Evolutionary conservation across 2,329 filamentous ascomycete genomes (phyloP), one percentile per base, ranked within the genome.

Genomic region (Colletotrichum graminicola): DNA sequence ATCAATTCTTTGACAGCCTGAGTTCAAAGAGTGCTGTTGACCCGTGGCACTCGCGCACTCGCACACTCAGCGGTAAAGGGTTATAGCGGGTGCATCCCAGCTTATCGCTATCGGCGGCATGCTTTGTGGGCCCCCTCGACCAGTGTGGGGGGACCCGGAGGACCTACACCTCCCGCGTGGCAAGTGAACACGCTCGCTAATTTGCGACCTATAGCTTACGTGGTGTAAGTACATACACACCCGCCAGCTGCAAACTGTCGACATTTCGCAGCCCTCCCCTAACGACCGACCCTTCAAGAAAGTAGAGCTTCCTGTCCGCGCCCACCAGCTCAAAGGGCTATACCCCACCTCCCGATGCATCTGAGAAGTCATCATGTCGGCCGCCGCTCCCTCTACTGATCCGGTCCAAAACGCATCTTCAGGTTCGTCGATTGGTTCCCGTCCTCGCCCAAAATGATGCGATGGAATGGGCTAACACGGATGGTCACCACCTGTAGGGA

Each of bases 401-500:
- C 71, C 76, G 56, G 74, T 76, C 66, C 75, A 77, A 74, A 76
- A 76, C 74, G 74, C 76, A 73, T 73, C 74, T 64, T 73, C 74
- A 76, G 77, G 77, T 79, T 74, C 62, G 77, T 39, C 59, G 51
- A 68, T 66, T 52, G 52, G 63, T 34, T 11, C 36, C 62, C 56
- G 23, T 32, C 66, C n/a, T 12, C 43, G 49, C 43, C 23, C 47
- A 26, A 41, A 41, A 55, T 62, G 49, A 45, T 47, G 66, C 66
- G 39, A 55, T 55, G 41, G 54, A 21, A 18, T 51, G 36, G 10
- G 66, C 69, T 72, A 61, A 72, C 60, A 21, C 32, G 21, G 51
- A 18, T 10, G 45, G 39, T 2, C 34, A 29, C 26, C 26, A 26
- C 26, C 59, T 75, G 70, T 77, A 83, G 83, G 81, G 75, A 88